Conservation (phyloP, 2,329 filamentous ascomycete species). For the Dothistroma pini region DNA sequence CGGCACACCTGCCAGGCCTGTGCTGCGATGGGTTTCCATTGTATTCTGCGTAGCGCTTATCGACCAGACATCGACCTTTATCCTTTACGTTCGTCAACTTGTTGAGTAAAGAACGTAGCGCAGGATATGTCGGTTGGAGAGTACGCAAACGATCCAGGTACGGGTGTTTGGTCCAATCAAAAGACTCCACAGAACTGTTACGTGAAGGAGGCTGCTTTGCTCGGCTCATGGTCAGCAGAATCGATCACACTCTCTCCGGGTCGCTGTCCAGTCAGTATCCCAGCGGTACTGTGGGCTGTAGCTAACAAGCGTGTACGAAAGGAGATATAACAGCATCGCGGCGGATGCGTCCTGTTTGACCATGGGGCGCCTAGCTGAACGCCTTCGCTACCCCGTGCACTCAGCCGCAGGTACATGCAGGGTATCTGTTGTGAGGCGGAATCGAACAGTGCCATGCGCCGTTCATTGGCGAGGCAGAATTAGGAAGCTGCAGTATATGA, state of each 20-base stretch:
- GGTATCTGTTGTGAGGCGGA: neutral
- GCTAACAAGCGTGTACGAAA: neutral
- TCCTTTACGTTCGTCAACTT: slow-evolving; percentile 14
- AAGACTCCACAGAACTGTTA: neutral
- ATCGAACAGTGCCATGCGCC: too few relatives aligned
- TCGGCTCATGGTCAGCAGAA: neutral
- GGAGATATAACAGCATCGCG: neutral
- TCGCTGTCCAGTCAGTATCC: neutral
- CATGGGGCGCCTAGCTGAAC: neutral
- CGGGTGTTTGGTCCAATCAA: neutral
- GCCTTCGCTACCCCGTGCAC: neutral
- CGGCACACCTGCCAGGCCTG: slow-evolving; percentile 15
- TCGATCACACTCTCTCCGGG: neutral
- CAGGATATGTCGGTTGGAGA: slow-evolving; percentile 4
- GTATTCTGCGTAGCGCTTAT: neutral
- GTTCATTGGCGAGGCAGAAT: neutral
- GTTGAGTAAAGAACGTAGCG: slow-evolving; percentile 8
- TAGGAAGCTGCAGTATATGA: neutral
- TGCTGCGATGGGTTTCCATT: neutral
- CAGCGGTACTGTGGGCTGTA: neutral
- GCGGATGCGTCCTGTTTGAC: neutral
- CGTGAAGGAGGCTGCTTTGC: neutral
- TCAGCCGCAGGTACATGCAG: neutral
- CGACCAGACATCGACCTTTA: slow-evolving; percentile 8
- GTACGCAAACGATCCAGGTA: slow-evolving; percentile 6